phyloP scores from a whole-genome alignment of 1,284 basidiomycete genomes.

The Singerocomus rubriflavus region DNA sequence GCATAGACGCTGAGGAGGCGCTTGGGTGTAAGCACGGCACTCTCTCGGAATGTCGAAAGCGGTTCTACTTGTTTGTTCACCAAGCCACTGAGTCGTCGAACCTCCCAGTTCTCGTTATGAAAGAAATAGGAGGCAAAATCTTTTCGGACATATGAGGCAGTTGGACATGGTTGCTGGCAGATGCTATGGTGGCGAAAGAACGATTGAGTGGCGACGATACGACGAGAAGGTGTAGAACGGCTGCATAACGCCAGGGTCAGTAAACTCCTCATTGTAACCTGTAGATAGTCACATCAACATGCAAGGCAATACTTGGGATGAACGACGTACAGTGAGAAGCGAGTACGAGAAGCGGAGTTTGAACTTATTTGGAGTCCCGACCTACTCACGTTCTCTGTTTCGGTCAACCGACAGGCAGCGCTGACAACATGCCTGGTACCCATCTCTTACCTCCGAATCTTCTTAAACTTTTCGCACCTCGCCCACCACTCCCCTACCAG shows the following conservation, averaged over 20 bases:
- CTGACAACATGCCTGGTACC: conserved; percentile 67
- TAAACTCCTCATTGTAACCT: conserved; percentile 23
- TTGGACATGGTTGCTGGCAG: neutral
- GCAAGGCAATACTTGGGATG: neutral
- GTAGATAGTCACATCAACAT: neutral
- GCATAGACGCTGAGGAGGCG: conserved; percentile 70
- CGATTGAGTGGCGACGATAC: conserved; percentile 6
- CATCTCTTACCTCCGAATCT: conserved; percentile 91
- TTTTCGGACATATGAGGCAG: conserved; percentile 21
- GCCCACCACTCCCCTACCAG: conserved; percentile 81
- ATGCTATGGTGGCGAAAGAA: conserved; percentile 5
- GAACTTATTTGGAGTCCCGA: conserved; percentile 12
- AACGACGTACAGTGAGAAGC: no score
- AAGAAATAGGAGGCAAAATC: conserved; percentile 59
- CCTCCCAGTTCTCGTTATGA: conserved; percentile 50
- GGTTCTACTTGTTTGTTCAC: conserved; percentile 7
- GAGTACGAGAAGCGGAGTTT: conserved; percentile 28
- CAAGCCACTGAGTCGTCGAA: conserved; percentile 12
- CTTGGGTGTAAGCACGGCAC: conserved; percentile 46
- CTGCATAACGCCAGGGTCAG: conserved; percentile 9
- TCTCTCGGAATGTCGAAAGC: conserved; percentile 25
- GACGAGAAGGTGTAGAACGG: conserved; percentile 11
- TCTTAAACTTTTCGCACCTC: conserved; percentile 90
- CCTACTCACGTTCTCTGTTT: conserved; percentile 8
- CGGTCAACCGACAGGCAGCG: conserved; percentile 1